These are phyloP conservation scores for Plasmodium blacklocki DNA, from an alignment of 169 alveolate species.

Conservation along the genomic window DNA sequence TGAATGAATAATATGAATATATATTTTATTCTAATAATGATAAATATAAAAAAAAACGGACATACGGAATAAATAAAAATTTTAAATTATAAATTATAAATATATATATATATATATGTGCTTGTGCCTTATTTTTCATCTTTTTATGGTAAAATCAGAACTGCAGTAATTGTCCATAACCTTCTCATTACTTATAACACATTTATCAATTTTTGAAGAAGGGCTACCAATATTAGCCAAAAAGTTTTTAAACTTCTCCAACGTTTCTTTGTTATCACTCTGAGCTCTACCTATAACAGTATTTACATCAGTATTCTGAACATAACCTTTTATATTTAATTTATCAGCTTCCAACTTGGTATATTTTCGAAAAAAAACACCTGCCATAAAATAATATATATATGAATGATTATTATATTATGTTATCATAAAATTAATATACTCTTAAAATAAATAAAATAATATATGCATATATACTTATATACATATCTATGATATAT, in stretches of 20 bases:
- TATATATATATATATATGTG: too few species aligned
- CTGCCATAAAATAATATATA: constrained; percentile 30
- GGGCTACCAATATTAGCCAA: constrained; percentile 83
- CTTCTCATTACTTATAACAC: constrained; percentile 78
- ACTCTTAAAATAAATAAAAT: background rate
- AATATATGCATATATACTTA: background rate
- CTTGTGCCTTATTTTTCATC: background rate
- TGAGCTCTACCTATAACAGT: constrained; percentile 83
- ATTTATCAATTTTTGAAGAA: constrained; percentile 79
- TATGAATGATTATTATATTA: background rate
- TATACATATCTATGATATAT: too few species aligned
- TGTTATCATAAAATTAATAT: background rate
- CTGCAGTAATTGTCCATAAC: constrained; percentile 33
- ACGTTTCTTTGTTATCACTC: constrained; percentile 59
- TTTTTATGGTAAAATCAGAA: constrained; percentile 25
- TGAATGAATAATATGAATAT: background rate
- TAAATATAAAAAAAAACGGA: too few species aligned
- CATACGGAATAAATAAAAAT: too few species aligned
- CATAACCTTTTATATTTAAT: constrained; percentile 83
- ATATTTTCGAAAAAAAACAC: constrained; percentile 84
- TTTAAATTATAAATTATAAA: too few species aligned
- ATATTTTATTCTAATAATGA: too few species aligned
- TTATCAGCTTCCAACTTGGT: constrained; percentile 84
- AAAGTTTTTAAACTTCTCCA: constrained; percentile 78
- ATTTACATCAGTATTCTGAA: constrained; percentile 80